A percentile compares a stretch with the other conserved stretches of the same genome.
These are phyloP conservation scores for Cryptococcus amylolentus DNA, from an alignment of 1,284 basidiomycete genomes.

Conservation along the genomic window DNA sequence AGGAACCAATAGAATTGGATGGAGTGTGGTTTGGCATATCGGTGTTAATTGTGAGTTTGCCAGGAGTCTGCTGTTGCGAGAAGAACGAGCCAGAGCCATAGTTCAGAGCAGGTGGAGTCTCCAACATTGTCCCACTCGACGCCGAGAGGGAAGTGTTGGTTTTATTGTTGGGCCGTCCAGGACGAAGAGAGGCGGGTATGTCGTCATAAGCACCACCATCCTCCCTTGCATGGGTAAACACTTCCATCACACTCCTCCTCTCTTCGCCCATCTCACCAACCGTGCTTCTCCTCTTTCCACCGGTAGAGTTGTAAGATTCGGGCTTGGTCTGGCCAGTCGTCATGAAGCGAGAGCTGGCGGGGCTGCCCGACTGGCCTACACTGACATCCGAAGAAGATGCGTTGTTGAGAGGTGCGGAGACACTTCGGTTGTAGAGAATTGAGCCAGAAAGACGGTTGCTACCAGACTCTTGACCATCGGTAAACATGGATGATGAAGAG, in stretches of 20 bases:
- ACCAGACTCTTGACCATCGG: constrained; percentile 20
- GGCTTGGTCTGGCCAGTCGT: constrained; percentile 12
- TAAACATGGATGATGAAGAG: constrained; percentile 32
- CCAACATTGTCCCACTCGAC: constrained; percentile 28
- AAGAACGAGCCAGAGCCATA: constrained; percentile 14
- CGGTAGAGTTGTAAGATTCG: constrained; percentile 24
- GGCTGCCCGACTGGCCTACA: constrained; percentile 36
- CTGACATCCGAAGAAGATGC: constrained; percentile 30
- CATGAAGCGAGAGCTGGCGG: constrained; percentile 41
- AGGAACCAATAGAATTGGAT: constrained; percentile 3
- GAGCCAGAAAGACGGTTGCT: constrained; percentile 9
- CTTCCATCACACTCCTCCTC: constrained; percentile 26
- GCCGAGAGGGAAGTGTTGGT: constrained; percentile 28
- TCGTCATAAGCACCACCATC: constrained; percentile 10
- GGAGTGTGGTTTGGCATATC: not conserved
- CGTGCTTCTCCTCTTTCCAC: constrained; percentile 8
- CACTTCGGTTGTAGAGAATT: constrained; percentile 28
- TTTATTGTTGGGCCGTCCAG: constrained; percentile 22
- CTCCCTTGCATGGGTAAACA: constrained; percentile 17
- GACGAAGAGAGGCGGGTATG: constrained; percentile 6
- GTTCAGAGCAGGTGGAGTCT: constrained; percentile 20
- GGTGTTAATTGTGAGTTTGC: constrained; percentile 6
- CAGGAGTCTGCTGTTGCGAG: constrained; percentile 8
- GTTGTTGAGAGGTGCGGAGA: constrained; percentile 40
- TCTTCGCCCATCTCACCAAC: constrained; percentile 21